phyloP scores from a whole-genome alignment of 2,329 filamentous ascomycete genomes.

The Monosporascus ibericus region DNA sequence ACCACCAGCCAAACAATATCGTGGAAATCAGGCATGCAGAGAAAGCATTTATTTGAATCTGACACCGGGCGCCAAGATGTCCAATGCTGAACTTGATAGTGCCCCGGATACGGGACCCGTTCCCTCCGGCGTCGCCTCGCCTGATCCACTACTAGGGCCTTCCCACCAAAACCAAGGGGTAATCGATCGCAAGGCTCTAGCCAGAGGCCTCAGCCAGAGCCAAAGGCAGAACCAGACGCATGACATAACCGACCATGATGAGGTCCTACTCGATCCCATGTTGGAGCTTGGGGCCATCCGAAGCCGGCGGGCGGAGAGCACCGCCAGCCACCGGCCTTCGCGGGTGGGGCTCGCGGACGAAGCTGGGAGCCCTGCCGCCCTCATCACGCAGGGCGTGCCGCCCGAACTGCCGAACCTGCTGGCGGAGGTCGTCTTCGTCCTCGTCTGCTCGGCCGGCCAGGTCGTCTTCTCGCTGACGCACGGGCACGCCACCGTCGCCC shows the following conservation, averaged over 20 bases:
- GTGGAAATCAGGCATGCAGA: too few relatives aligned
- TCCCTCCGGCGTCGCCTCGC: conserved; percentile 13
- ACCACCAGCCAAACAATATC: too few relatives aligned
- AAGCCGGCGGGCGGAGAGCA: conserved; percentile 9
- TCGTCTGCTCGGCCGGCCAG: conserved; percentile 35
- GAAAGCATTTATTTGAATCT: too few relatives aligned
- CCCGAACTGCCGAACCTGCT: conserved; percentile 32
- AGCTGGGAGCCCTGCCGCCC: conserved; percentile 4
- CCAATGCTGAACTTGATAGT: too few relatives aligned
- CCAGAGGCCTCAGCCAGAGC: conserved; percentile 7
- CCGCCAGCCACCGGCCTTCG: not conserved
- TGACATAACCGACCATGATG: conserved; percentile 11
- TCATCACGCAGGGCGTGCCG: conserved; percentile 28
- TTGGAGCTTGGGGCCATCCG: conserved; percentile 11
- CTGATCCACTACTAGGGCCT: conserved; percentile 10
- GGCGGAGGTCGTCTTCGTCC: conserved; percentile 33
- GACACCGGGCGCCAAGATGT: too few relatives aligned
- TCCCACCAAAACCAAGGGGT: conserved; percentile 2
- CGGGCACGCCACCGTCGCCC: conserved; percentile 34
- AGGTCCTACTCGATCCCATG: conserved; percentile 11
- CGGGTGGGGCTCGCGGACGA: conserved; percentile 6
- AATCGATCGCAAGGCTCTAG: conserved; percentile 9
- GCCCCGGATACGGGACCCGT: conserved; percentile 2
- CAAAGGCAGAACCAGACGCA: conserved; percentile 3
- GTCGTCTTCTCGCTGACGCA: conserved; percentile 35